Percentiles rank a stretch among this genome's conserved stretches.
phyloP scores from a whole-genome alignment of 441 rosid genomes.

The Aquilaria agallochum region DNA sequence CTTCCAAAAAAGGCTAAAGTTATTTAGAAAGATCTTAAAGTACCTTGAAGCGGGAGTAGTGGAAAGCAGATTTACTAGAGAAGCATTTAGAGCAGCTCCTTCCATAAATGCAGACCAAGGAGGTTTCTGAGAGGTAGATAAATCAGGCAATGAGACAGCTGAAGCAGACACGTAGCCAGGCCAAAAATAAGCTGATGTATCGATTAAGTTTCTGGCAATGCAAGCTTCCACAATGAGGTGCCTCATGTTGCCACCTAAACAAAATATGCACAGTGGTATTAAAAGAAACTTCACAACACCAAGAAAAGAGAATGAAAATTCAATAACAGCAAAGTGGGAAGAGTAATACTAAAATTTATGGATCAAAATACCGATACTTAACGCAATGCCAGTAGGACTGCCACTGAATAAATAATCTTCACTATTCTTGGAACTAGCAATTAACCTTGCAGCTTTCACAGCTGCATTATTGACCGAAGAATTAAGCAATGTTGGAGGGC shows the following conservation, averaged over 20 bases:
- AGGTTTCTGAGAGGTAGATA: slow-evolving; percentile 38
- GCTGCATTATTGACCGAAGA: slow-evolving; percentile 53
- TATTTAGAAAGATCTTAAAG: slow-evolving; percentile 9
- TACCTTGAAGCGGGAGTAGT: slow-evolving; percentile 61
- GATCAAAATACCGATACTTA: slow-evolving; percentile 35
- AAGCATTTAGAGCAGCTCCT: slow-evolving; percentile 41
- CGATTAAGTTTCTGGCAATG: slow-evolving; percentile 59
- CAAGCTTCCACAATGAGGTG: slow-evolving; percentile 81
- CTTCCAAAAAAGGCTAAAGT: slow-evolving; percentile 6
- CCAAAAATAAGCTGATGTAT: slow-evolving; percentile 63
- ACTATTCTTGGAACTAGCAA: slow-evolving; percentile 32
- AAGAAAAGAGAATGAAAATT: not conserved
- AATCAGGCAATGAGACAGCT: slow-evolving; percentile 31
- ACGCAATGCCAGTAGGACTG: slow-evolving; percentile 18
- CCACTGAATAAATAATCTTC: slow-evolving; percentile 24
- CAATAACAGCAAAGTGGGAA: not conserved
- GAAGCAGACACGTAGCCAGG: slow-evolving; percentile 51
- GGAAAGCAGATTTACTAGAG: slow-evolving; percentile 44
- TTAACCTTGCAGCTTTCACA: slow-evolving; percentile 44
- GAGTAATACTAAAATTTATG: slow-evolving; percentile 7
- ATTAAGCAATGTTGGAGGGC: slow-evolving; percentile 45
- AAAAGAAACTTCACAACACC: not conserved
- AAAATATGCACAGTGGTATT: slow-evolving; percentile 3
- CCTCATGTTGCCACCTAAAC: slow-evolving; percentile 60
- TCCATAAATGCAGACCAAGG: slow-evolving; percentile 65